These are phyloP conservation scores for Larix kaempferi DNA, from an alignment of 75 land plant species.

Conservation along the genomic window DNA sequence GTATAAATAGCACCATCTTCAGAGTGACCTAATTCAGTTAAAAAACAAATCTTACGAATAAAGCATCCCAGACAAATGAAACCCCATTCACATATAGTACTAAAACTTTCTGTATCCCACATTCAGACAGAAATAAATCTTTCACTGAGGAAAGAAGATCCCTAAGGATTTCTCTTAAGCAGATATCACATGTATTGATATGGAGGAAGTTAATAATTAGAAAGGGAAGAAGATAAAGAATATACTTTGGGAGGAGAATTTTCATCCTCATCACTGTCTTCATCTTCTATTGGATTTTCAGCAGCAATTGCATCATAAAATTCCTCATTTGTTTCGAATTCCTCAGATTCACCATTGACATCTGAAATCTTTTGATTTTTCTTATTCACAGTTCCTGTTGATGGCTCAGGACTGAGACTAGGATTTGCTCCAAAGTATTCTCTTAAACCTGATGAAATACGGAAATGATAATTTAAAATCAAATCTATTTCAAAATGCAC, in stretches of 20 bases:
- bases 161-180: background rate
- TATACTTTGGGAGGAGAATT: slow-evolving; percentile 12
- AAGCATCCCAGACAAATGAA: slow-evolving; percentile 4
- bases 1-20: background rate
- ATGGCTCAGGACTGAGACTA: slow-evolving; percentile 27
- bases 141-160: background rate
- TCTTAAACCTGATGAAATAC: slow-evolving; percentile 54
- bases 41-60: background rate
- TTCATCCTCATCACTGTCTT: slow-evolving; percentile 66
- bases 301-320: slow-evolving; percentile 92
- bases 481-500: background rate
- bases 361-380: slow-evolving; percentile 24
- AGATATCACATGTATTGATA: background rate
- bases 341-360: slow-evolving; percentile 32
- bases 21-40: background rate
- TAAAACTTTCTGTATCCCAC: background rate
- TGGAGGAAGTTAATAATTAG: background rate
- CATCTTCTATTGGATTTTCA: slow-evolving; percentile 55
- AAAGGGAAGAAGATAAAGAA: background rate
- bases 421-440: slow-evolving; percentile 88
- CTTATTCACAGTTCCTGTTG: slow-evolving; percentile 20
- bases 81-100: background rate
- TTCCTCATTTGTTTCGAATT: slow-evolving; percentile 48
- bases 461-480: background rate
- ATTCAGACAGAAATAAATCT: background rate